Base-by-base conservation (phyloP, 345 rosid genomes). In the Bretschneidera sinensis region DNA sequence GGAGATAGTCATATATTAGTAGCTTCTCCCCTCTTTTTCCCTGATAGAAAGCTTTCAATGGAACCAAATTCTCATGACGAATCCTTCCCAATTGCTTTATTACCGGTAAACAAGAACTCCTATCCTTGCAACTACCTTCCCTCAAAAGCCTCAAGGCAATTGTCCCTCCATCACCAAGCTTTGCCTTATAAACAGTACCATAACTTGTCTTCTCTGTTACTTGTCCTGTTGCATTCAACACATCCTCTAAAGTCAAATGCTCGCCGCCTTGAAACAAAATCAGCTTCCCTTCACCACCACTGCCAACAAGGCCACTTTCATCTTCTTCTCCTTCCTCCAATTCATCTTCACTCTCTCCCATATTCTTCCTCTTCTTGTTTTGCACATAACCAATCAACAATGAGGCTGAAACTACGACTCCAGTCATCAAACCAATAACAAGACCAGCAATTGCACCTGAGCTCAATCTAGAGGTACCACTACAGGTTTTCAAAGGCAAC, bases 21-120 rank as follows among this genome's bases (percentile, higher is more conserved):
- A 94, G 88, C 86, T 94, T 87, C 67, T 94, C 99, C 59, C 99
- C 97, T 80, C 97, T 82, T 69, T 86, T 92, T 62, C 99, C 99
- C 33, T 94, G 92, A 74, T 94, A 94, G 75, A 90, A 94, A 67
- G 99, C 99, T 79, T 96, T 84, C 71, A 94, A 74, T 0, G 97
- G 95, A 68, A 94, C 82, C 82, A 94, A 73, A 70, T 80, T 89
- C 81, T 89, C 99, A 11, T 94, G 95, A 2, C 99, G 83, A 65
- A 90, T 69, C 43, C 78, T 84, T 24, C 97, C 97, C 43, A 92
- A 58, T 59, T 89, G 97, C 81, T 66, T 84, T 65, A 92, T 80
- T 55, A 84, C 87, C 5, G 91, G 89, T 58, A 88, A 59, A 66
- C 95, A 87, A 5, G 87, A 81, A 57, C 76, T 74, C 59, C 87